These are phyloP conservation scores for Fraxinus cuspidata DNA, from an alignment of 257 asterid species.

Conservation along the genomic window DNA sequence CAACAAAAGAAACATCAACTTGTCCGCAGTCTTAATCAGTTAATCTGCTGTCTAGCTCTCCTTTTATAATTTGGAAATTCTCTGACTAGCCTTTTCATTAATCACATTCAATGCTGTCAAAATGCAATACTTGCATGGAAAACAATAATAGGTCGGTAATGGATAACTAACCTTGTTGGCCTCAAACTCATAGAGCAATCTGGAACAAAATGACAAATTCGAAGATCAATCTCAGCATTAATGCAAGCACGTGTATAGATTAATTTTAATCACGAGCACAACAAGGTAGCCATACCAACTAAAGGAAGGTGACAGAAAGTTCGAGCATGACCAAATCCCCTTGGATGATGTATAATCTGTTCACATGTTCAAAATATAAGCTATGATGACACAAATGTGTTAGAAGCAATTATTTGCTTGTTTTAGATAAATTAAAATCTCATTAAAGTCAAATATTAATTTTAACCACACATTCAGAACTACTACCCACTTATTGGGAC, in stretches of 20 bases:
- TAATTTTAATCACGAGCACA: background rate
- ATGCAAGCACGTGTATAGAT: background rate
- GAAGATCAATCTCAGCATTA: background rate
- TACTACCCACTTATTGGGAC: too few species aligned
- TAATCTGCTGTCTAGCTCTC: background rate
- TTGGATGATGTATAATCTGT: slow-evolving; percentile 46
- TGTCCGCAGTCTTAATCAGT: background rate
- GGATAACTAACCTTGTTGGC: slow-evolving; percentile 56
- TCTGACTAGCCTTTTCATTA: background rate
- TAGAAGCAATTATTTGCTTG: background rate
- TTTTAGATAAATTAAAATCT: too few species aligned
- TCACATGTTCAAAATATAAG: slow-evolving; percentile 25
- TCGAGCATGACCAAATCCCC: slow-evolving; percentile 44
- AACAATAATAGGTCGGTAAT: slow-evolving; percentile 13
- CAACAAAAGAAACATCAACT: background rate
- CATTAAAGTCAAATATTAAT: too few species aligned
- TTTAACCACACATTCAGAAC: too few species aligned
- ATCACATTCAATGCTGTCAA: background rate
- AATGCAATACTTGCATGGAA: background rate
- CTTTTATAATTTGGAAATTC: background rate
- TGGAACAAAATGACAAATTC: slow-evolving; percentile 32
- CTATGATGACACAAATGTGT: slow-evolving; percentile 1
- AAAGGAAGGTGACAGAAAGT: slow-evolving; percentile 44
- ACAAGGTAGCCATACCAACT: slow-evolving; percentile 43
- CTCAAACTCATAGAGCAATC: slow-evolving; percentile 43